Evolutionary conservation across 768 basidiomycete genomes (phyloP).

Genomic region (Rhizopogon vinicolor): DNA sequence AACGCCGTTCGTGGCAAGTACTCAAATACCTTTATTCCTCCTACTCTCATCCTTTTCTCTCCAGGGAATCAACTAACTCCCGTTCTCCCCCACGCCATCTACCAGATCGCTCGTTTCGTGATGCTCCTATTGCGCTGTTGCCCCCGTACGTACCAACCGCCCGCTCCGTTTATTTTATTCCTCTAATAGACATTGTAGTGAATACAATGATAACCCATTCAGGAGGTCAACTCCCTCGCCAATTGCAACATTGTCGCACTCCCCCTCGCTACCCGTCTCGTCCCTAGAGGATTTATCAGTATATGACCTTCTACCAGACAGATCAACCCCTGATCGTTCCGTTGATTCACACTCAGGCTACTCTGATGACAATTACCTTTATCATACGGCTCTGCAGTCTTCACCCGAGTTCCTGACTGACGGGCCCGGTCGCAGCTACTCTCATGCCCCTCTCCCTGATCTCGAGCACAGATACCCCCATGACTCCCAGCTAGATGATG

Average conservation of each 20-base stretch:
- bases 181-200: conserved; percentile 30
- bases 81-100: conserved; percentile 17
- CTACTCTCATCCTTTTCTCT: conserved; percentile 12
- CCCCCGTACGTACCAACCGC: conserved; percentile 27
- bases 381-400: conserved; percentile 25
- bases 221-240: conserved; percentile 43
- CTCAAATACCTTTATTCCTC: conserved; percentile 16
- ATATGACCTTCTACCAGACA: conserved; percentile 32
- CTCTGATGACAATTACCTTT: conserved; percentile 35
- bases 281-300: too few species aligned
- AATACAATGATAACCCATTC: conserved; percentile 36
- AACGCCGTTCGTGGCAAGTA: conserved; percentile 22
- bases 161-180: conserved; percentile 16
- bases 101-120: conserved; percentile 28
- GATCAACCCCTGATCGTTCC: conserved; percentile 31
- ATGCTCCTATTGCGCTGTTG: conserved; percentile 16
- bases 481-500: conserved; percentile 28
- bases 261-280: conserved; percentile 50
- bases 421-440: conserved; percentile 4
- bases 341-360: conserved; percentile 24
- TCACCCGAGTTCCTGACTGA: conserved; percentile 9
- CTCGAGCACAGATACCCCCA: conserved; percentile 27
- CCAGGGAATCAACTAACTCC: conserved; percentile 21
- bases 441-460: conserved; percentile 21
- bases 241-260: conserved; percentile 48